These are phyloP conservation scores for Epichloe bromicola DNA, from an alignment of 2,329 filamentous ascomycete genomes.

Conservation along the genomic window DNA sequence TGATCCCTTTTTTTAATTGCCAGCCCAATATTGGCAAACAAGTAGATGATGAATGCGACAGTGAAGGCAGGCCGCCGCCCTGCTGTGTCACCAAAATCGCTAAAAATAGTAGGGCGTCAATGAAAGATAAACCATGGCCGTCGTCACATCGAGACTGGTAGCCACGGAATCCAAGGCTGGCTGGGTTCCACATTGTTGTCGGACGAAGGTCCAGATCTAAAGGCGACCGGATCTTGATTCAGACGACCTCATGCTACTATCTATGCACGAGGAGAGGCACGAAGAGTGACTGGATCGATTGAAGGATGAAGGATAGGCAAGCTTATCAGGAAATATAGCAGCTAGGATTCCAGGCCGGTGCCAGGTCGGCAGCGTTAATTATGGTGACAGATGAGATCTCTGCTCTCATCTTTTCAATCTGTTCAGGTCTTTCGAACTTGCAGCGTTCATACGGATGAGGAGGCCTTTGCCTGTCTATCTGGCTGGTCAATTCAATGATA, in stretches of 20 bases:
- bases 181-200: not conserved
- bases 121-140: conserved; percentile 32
- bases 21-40: conserved; percentile 45
- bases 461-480: not conserved
- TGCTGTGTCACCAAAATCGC: conserved; percentile 46
- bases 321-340: no score
- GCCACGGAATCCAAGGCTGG: conserved; percentile 26
- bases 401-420: not conserved
- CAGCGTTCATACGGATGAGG: not conserved
- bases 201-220: not conserved
- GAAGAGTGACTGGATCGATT: no score
- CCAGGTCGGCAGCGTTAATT: no score
- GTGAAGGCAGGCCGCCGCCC: conserved; percentile 51
- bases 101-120: conserved; percentile 46
- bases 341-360: no score
- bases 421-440: not conserved
- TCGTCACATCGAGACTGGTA: conserved; percentile 24
- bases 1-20: conserved; percentile 45
- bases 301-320: no score
- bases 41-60: conserved; percentile 42
- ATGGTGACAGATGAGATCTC: not conserved
- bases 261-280: no score
- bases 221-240: no score
- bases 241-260: no score
- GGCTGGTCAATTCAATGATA: not conserved